phyloP scores from a whole-genome alignment of 345 rosid species.

The Ceriops decandra region DNA sequence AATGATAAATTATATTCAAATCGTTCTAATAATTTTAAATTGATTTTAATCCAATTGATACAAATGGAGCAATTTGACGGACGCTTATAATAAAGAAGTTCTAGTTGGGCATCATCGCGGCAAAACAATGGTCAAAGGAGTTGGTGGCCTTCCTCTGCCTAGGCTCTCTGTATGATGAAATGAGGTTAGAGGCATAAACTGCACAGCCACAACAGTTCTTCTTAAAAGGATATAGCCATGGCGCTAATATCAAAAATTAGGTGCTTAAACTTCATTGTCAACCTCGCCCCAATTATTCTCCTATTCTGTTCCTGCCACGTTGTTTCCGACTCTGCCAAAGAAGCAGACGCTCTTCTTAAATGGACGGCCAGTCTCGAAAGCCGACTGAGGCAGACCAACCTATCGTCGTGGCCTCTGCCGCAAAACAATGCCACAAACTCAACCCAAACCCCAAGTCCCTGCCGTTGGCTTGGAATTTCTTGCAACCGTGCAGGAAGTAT shows the following conservation, averaged over 20 bases:
- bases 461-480: slow-evolving; percentile 3
- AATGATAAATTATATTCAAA: too few relatives aligned
- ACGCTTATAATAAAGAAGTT: too few relatives aligned
- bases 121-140: too few relatives aligned
- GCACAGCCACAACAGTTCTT: too few relatives aligned
- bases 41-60: too few relatives aligned
- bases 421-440: not conserved
- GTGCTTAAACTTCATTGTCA: not conserved
- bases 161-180: too few relatives aligned
- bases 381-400: not conserved
- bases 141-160: too few relatives aligned
- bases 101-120: too few relatives aligned
- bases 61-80: too few relatives aligned
- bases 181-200: too few relatives aligned
- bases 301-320: not conserved
- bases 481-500: slow-evolving; percentile 2
- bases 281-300: not conserved
- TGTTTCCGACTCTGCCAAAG: not conserved
- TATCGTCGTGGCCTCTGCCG: slow-evolving; percentile 17
- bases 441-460: not conserved
- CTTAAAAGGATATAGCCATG: not conserved
- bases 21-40: too few relatives aligned
- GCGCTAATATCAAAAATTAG: not conserved
- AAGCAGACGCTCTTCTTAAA: slow-evolving; percentile 24
- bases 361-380: slow-evolving; percentile 29